Evolutionary conservation across 2,329 filamentous ascomycete genomes (phyloP), one percentile per base, ranked within the genome.

Genomic region (Paecilomyces sp.): DNA sequence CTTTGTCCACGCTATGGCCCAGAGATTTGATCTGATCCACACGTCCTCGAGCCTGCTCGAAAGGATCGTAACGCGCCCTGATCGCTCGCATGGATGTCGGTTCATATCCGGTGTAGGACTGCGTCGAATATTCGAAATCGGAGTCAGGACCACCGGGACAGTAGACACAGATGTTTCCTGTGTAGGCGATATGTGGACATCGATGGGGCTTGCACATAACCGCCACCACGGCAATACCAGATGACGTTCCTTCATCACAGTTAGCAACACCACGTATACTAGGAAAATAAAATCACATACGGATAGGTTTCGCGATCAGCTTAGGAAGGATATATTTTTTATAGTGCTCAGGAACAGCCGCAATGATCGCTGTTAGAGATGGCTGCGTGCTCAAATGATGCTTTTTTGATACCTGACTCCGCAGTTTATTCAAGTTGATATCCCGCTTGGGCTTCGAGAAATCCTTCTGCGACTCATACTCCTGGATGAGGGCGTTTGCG

Each of bases 181-280:
- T 99, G 75, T 97, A 99, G 11, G 94, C 91, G 67, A 99, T 99
- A 72, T 99, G 94, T 18, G 94, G 94, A 71, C 94, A 99, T 72
- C 94, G 84, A 74, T 99, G 94, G 25, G 94, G 94, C 76, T 99
- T 99, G 83, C 94, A 97, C 94, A 99, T 99, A 66, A 99, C 95
- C 52, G 95, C 94, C 54, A 99, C 94, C 8, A 99, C 94, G 1
- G 94, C 94, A 68, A 99, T 99, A 60, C 94, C 94, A 57, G 92
- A 97, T 0, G 93, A 96, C 15, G 93, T 97, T 68, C 91, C 87
- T 90, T 64, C n/a, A 56, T 33, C 24, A 51, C 4, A 3, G 28
- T 41, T 25, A 18, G 25, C 53, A 15, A 33, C 56, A 11, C 8
- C 41, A 25, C 41, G 54, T 24, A 13, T 59, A 36, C 31, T 3